phyloP scores from a whole-genome alignment of 2,329 filamentous ascomycete genomes.

The Teratosphaeria viscida region DNA sequence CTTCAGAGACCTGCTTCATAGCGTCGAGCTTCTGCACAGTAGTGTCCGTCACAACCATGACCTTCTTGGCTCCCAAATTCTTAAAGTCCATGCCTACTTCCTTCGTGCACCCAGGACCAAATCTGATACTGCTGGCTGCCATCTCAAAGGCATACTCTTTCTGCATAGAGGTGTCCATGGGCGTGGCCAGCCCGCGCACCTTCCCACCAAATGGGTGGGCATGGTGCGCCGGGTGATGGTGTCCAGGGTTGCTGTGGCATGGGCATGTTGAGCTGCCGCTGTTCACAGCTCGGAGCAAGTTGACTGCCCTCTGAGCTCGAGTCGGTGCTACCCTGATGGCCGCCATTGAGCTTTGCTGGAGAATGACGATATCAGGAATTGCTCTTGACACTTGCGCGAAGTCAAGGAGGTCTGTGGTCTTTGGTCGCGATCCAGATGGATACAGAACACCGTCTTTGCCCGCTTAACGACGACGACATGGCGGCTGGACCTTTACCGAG shows the following conservation, averaged over 20 bases:
- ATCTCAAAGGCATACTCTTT: conserved; percentile 99
- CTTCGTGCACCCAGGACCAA: conserved; percentile 83
- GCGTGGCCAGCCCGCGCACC: conserved; percentile 58
- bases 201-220: conserved; percentile 43
- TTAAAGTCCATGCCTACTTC: conserved; percentile 97
- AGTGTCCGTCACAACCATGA: conserved; percentile 83
- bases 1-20: conserved; percentile 81
- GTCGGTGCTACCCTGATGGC: conserved; percentile 33
- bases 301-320: conserved; percentile 51
- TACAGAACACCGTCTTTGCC: background rate
- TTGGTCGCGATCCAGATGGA: background rate
- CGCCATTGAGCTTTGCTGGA: conserved; percentile 17
- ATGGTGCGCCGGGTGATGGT: conserved; percentile 39
- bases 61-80: conserved; percentile 77
- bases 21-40: conserved; percentile 75
- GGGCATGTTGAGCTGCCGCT: conserved; percentile 74
- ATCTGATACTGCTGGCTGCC: conserved; percentile 89
- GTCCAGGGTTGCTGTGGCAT: conserved; percentile 76
- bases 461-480: background rate
- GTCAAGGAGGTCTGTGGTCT: background rate
- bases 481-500: background rate
- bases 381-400: background rate
- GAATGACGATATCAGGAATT: background rate
- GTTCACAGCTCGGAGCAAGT: conserved; percentile 78
- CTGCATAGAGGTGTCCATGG: conserved; percentile 57